Evolutionary conservation across 352 stramenopile genomes (phyloP).

Genomic region (Plasmopara muralis): DNA sequence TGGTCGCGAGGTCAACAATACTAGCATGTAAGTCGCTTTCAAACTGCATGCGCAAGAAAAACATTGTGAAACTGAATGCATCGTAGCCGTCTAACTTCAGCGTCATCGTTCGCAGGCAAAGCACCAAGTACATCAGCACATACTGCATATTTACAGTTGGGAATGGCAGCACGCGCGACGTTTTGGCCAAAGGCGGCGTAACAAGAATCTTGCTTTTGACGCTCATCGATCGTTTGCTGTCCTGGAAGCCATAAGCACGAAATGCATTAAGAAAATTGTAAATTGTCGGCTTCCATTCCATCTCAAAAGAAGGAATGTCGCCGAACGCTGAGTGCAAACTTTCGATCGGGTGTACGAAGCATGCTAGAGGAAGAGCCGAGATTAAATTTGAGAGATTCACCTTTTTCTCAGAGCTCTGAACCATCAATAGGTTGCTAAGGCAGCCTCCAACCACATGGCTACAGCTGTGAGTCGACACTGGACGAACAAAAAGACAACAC

Average conservation of each 20-base stretch:
- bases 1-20: conserved; percentile 69
- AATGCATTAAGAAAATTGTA: conserved; percentile 78
- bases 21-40: conserved; percentile 63
- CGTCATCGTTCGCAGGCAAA: conserved; percentile 58
- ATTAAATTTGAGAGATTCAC: conserved; percentile 19
- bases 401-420: conserved; percentile 22
- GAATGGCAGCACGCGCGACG: conserved; percentile 34
- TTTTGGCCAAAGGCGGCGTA: conserved; percentile 25
- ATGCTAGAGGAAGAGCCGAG: conserved; percentile 40
- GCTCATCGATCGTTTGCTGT: conserved; percentile 81
- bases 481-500: conserved; percentile 4
- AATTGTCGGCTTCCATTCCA: conserved; percentile 64
- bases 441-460: conserved; percentile 61
- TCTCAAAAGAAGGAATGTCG: conserved; percentile 31
- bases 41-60: conserved; percentile 84
- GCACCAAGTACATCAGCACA: conserved; percentile 67
- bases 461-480: conserved; percentile 71
- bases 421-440: conserved; percentile 65
- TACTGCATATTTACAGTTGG: conserved; percentile 79
- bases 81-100: conserved; percentile 67
- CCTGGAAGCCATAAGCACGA: conserved; percentile 69
- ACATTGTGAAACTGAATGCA: conserved; percentile 80
- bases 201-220: conserved; percentile 65
- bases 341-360: conserved; percentile 46
- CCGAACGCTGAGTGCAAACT: conserved; percentile 39